Base-by-base conservation (phyloP, 192 early-diverging fungal species). In the Phycomyces nitens region DNA sequence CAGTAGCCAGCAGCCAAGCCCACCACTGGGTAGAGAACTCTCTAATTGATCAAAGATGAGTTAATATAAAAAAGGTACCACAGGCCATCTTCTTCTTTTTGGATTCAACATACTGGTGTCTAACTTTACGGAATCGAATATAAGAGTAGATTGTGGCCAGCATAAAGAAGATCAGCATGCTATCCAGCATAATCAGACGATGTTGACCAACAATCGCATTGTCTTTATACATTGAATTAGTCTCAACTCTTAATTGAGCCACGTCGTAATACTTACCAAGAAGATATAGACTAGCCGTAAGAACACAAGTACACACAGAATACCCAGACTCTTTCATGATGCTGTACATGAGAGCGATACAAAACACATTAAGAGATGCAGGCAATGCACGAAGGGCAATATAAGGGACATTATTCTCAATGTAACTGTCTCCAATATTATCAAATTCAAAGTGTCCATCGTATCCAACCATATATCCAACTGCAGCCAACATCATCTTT, bases 391-490 rank as follows among this genome's bases (percentile, higher is more conserved):
- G 87, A 61, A 99, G 77, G 34, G 82, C 82, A 42, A 98, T 80
- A 71, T 92, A 95, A 2, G 96, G 96, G 21, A 99, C 94, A 39
- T 89, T 83, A 72, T 98, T 90, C 39, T 75, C 74, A 50, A 89
- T 77, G 69, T 99, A 99, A 72, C 86, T 88, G 58, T 96, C 90
- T 10, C 92, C 94, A 75, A 99, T 99, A 56, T 92, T 92, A 21
- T 94, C 91, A 72, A 99, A 99, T 60, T 92, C 72, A 76, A 93
- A 99, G 56, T 92, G 90, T 15, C 96, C 96, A 69, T 98, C 90
- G 67, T 94, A 97, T n/a, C 95, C 95, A 43, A 93, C 76, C 21
- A 95, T 64, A 62, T 82, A 90, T 2, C 93, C 94, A 56, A 87
- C 84, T 11, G 79, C 85, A 9, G 90, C 95, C 21, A 98, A 72